These are phyloP conservation scores for Cercospora zeina DNA, from an alignment of 2,329 filamentous ascomycete species.

Conservation along the genomic window DNA sequence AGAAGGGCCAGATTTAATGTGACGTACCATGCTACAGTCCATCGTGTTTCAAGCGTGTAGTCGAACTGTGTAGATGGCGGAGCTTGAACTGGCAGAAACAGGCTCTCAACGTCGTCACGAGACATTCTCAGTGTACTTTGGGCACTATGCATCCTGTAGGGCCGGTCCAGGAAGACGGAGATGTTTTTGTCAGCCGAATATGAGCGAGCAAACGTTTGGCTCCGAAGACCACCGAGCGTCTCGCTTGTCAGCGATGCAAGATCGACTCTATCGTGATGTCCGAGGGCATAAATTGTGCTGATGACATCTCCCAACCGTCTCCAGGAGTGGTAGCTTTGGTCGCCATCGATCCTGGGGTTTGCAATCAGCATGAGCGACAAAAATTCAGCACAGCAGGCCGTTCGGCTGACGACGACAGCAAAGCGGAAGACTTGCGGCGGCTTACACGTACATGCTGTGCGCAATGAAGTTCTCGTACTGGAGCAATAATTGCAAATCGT, in stretches of 20 bases:
- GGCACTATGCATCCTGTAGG: constrained; percentile 47
- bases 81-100: background rate
- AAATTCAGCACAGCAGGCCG: background rate
- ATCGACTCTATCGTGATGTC: constrained; percentile 49
- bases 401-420: background rate
- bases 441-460: constrained; percentile 39
- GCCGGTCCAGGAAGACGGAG: constrained; percentile 54
- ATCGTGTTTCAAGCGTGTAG: constrained; percentile 35
- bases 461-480: constrained; percentile 54
- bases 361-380: background rate
- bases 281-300: constrained; percentile 51
- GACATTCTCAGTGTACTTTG: constrained; percentile 16
- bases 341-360: constrained; percentile 16
- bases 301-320: constrained; percentile 50
- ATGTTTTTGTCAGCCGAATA: constrained; percentile 53
- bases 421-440: background rate
- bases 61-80: constrained; percentile 28
- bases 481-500: constrained; percentile 49
- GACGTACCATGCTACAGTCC: constrained; percentile 36
- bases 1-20: too few species aligned
- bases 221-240: constrained; percentile 48
- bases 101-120: background rate
- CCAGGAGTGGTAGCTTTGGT: constrained; percentile 51
- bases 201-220: constrained; percentile 45
- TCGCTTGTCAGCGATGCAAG: constrained; percentile 37